Conservation (phyloP, 139 green algal species). For the Chlorella vulgaris region DNA sequence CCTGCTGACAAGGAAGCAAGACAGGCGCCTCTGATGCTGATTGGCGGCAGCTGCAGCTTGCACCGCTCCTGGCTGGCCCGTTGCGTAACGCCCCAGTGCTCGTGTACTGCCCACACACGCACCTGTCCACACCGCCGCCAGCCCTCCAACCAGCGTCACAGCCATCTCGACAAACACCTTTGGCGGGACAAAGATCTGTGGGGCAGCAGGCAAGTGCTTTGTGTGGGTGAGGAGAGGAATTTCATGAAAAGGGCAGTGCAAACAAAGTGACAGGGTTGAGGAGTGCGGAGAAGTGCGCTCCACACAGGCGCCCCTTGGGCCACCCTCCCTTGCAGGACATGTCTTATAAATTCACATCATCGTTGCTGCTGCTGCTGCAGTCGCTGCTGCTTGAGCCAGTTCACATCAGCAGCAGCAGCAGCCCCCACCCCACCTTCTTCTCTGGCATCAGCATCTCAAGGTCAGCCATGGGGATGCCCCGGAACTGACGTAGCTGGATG, state of each 20-base stretch:
- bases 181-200: conserved; percentile 40
- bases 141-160: conserved; percentile 49
- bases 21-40: too few species aligned
- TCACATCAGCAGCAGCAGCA: neutral
- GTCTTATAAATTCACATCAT: neutral
- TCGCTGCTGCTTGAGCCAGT: too few species aligned
- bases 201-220: neutral
- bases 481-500: conserved; percentile 78
- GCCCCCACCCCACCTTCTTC: conserved; percentile 51
- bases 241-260: neutral
- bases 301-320: too few species aligned
- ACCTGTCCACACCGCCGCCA: conserved; percentile 35
- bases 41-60: neutral
- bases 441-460: conserved; percentile 84
- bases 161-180: conserved; percentile 56
- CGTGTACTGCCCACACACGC: neutral
- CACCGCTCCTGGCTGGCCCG: neutral
- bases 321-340: too few species aligned
- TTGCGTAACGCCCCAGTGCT: neutral
- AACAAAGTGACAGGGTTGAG: neutral
- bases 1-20: too few species aligned
- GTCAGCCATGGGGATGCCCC: conserved; percentile 78
- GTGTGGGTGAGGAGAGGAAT: neutral
- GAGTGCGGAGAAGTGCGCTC: too few species aligned
- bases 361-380: neutral